Conservation (phyloP, 345 rosid species). For the Orychophragmus violaceus region DNA sequence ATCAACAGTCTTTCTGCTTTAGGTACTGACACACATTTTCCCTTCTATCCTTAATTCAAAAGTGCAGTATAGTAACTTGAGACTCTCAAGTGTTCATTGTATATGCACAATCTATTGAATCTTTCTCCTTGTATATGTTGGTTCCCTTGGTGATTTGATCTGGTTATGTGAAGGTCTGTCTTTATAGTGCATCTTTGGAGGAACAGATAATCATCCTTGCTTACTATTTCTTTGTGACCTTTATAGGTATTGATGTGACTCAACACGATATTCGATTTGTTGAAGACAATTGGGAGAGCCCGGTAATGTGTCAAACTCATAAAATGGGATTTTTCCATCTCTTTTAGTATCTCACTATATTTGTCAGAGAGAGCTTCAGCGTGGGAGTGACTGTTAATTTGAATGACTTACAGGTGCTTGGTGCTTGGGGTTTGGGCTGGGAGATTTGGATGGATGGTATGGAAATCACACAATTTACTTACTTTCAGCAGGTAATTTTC, state of each 20-base stretch:
- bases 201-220: neutral
- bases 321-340: no score
- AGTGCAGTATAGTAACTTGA: no score
- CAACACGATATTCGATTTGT: conserved; percentile 90
- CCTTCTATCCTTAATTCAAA: no score
- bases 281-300: conserved; percentile 99
- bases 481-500: conserved; percentile 88
- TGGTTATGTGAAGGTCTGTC: no score
- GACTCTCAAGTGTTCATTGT: neutral
- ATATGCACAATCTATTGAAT: neutral
- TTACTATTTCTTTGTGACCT: neutral
- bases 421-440: conserved; percentile 99
- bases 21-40: no score
- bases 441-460: conserved; percentile 99
- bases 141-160: neutral
- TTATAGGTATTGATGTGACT: conserved; percentile 76
- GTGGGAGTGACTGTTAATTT: neutral
- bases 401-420: conserved; percentile 65
- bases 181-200: neutral
- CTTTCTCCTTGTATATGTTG: neutral
- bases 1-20: conserved; percentile 84
- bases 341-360: neutral
- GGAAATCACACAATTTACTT: conserved; percentile 98
- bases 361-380: neutral
- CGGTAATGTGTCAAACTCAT: conserved; percentile 47